Base-by-base conservation (phyloP, 495 filamentous ascomycete species). In the Penicillium herquei region DNA sequence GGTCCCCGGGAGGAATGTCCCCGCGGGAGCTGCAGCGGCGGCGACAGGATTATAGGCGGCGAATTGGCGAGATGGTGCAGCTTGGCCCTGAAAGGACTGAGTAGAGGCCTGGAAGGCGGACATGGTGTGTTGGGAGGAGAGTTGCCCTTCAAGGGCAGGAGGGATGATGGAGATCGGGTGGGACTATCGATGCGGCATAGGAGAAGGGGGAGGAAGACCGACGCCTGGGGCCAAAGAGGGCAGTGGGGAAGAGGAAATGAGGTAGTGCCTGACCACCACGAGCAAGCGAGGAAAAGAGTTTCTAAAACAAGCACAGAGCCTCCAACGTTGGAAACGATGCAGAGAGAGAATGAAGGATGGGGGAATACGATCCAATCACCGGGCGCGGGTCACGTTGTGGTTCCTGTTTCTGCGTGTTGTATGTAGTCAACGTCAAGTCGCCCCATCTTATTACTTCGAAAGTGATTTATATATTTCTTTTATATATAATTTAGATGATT, bases 1-100 rank as follows among this genome's bases (percentile, higher is more conserved):
- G 56, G 94, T 98, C 7, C 92, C 92, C 13, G 95, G 87, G 35
- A 86, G 75, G 67, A 98, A 97, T 39, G 95, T 98, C 51, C 94
- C 94, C 39, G 88, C 83, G 16, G 93, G 94, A 40, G 85, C 82
- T 59, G 71, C 77, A 44, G 70, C 61, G 51, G 68, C 67, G 44
- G 69, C 69, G 49, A 74, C 64, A 11, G 72, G 73, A 45, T 74
- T 77, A 54, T 68, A 75, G 45, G 67, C 61, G 55, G 70, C 64
- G 49, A 70, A 63, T 45, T 66, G 64, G 45, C 67, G 67, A 48
- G 66, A 67, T 32, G 63, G 55, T 37, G 68, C 64, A 30, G 70
- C 47, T 54, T 73, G 70, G 46, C 69, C 68, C 48, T 70, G 69
- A 49, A 68, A 53, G 53, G 66, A 44, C 42, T 69, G 69, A 18